Conservation (phyloP, 1,284 basidiomycete species). For the Ceratobasidium sp. region DNA sequence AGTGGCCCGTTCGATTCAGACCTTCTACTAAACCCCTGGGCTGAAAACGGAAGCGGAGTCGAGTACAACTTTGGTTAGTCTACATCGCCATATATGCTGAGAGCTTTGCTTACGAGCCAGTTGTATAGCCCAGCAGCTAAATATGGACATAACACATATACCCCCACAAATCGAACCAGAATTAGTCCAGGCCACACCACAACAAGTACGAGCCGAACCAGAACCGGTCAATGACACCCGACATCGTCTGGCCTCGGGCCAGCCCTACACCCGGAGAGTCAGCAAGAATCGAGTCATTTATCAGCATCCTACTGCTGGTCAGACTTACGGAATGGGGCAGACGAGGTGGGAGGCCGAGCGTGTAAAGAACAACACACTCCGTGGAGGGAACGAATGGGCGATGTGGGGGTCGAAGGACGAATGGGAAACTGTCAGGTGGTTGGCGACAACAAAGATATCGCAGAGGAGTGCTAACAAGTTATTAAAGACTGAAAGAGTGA, state of each 20-base stretch:
- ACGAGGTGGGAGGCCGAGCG: conserved; percentile 3
- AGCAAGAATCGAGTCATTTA: conserved; percentile 12
- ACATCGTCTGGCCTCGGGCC: conserved; percentile 9
- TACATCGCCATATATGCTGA: conserved; percentile 5
- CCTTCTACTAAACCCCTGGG: conserved; percentile 4
- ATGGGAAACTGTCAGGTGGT: conserved; percentile 22
- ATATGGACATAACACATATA: neutral
- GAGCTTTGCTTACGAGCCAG: neutral
- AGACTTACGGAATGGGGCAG: neutral
- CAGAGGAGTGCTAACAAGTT: conserved; percentile 6
- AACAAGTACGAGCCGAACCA: neutral
- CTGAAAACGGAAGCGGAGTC: conserved; percentile 4
- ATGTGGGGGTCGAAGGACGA: conserved; percentile 22
- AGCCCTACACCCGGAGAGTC: conserved; percentile 8
- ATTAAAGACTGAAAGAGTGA: conserved; percentile 21
- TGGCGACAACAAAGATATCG: conserved; percentile 15
- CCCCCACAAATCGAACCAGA: neutral
- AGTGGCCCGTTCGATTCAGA: neutral
- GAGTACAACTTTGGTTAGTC: conserved; percentile 2
- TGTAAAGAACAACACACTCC: neutral
- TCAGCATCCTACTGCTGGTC: conserved; percentile 12
- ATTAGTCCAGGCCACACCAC: neutral
- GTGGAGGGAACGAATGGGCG: conserved; percentile 1
- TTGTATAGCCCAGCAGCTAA: conserved; percentile 4
- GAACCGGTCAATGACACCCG: neutral